phyloP scores from a whole-genome alignment of 495 filamentous ascomycete genomes.

The Penicillium bialowiezense region DNA sequence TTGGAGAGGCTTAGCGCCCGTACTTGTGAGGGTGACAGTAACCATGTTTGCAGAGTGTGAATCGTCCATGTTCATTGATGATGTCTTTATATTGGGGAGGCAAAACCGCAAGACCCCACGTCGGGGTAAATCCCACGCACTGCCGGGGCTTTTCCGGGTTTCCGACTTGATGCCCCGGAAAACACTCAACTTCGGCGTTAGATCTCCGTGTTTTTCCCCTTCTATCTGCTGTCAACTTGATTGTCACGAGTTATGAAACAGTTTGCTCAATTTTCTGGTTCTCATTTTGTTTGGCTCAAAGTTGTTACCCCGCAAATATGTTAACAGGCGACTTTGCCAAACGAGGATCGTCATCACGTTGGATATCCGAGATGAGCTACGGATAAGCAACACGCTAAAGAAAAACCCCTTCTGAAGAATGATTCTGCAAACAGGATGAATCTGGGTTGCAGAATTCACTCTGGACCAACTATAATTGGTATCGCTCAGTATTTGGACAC shows the following conservation, averaged over 20 bases:
- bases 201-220: not conserved
- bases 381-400: not conserved
- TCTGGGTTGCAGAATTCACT: constrained; percentile 18
- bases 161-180: constrained; percentile 8
- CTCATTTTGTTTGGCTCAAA: too few relatives aligned
- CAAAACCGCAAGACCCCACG: not conserved
- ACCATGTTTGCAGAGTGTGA: constrained; percentile 7
- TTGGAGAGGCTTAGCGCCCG: constrained; percentile 6
- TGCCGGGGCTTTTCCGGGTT: constrained; percentile 8
- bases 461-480: constrained; percentile 15
- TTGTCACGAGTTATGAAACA: not conserved
- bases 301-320: too few relatives aligned
- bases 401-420: too few relatives aligned
- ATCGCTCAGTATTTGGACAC: constrained; percentile 14
- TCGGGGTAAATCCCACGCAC: constrained; percentile 4
- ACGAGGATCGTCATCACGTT: too few relatives aligned
- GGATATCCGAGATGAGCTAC: not conserved
- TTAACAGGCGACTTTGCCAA: not conserved
- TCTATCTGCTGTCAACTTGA: not conserved
- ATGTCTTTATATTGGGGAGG: constrained; percentile 12
- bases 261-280: too few relatives aligned
- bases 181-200: not conserved
- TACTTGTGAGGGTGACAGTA: constrained; percentile 14
- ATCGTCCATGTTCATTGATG: not conserved
- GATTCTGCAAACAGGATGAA: too few relatives aligned